Evolutionary conservation across 1,139 yeast species (phyloP), one percentile per base, ranked within the genome.

Genomic region (Hemisphaericaspora subhashii): DNA sequence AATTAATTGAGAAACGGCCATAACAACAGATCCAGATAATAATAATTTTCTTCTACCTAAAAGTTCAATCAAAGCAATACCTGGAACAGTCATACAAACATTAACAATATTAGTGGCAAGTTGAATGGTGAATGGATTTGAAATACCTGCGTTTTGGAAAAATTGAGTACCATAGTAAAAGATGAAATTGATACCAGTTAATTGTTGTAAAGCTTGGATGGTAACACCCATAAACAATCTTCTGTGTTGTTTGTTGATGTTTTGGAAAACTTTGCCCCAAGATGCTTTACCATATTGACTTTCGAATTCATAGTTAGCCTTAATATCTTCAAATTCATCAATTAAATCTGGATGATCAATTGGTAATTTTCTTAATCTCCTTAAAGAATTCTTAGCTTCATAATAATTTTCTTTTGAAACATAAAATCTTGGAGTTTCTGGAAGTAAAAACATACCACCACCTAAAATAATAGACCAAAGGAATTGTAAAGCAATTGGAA

Each of bases 391-490:
- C 46, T 55, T 74, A 22, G 92, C 92, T 39, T 74, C 76, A 20
- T 73, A 86, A 35, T 77, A 60, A 45, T 65, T 64, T 44, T 72
- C 79, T 36, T 58, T 64, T 45, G 78, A 75, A 45, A 82, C 72
- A 55, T 73, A 72, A 62, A 64, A 86, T 65, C 94, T 76, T 50
- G 94, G 89, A 30, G 90, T 80, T 63, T 86, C 94, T 43, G 94
- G 94, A 62, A 83, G 76, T 25, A 74, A 66, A 37, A 72, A 50
- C 78, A 83, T 77, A 57, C 86, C 90, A 25, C 53, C 40, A 15
- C 67, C 60, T 47, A 73, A 64, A 21, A 75, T 51, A 9, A 62
- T 42, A 22, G 69, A 52, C 68, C 68, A 65, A 9, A 55, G 41
- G 47, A 70, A 67, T 41, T 74, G 75, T 32, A 75, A 47, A 47